These are phyloP conservation scores for Ramalina peruviana DNA, from an alignment of 495 filamentous ascomycete genomes.

Conservation along the genomic window DNA sequence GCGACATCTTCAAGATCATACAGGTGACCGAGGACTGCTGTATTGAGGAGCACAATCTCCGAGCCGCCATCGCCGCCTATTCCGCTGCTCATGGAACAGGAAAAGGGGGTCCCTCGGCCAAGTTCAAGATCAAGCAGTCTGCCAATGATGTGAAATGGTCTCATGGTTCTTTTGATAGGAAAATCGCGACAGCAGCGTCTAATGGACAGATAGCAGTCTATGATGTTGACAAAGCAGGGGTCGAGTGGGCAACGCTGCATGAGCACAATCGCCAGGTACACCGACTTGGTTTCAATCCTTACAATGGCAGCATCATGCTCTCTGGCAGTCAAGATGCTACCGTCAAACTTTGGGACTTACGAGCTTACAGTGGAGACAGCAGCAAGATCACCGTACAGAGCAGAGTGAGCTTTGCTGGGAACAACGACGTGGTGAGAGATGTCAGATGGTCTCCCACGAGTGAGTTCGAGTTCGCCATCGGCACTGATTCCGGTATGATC, in stretches of 20 bases:
- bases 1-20: slow-evolving; percentile 75
- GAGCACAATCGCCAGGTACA: slow-evolving; percentile 91
- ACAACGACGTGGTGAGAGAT: slow-evolving; percentile 69
- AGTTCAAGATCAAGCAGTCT: slow-evolving; percentile 53
- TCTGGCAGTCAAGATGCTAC: slow-evolving; percentile 89
- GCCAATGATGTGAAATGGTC: slow-evolving; percentile 79
- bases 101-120: slow-evolving; percentile 32
- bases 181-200: slow-evolving; percentile 70
- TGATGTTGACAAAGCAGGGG: slow-evolving; percentile 57
- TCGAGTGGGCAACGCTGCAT: slow-evolving; percentile 64
- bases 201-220: slow-evolving; percentile 82
- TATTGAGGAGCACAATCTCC: slow-evolving; percentile 67
- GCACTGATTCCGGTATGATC: slow-evolving; percentile 72
- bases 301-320: slow-evolving; percentile 58
- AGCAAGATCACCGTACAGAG: slow-evolving; percentile 39
- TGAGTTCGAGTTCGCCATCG: slow-evolving; percentile 73
- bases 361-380: slow-evolving; percentile 35
- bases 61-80: slow-evolving; percentile 57
- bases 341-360: slow-evolving; percentile 68
- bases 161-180: slow-evolving; percentile 45
- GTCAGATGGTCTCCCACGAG: slow-evolving; percentile 81
- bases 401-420: slow-evolving; percentile 43
- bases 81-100: slow-evolving; percentile 42
- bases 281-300: slow-evolving; percentile 78
- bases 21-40: slow-evolving; percentile 54